Evolutionary conservation across 176 grass and related monocot species (phyloP).

Genomic region (Juncus effusus): DNA sequence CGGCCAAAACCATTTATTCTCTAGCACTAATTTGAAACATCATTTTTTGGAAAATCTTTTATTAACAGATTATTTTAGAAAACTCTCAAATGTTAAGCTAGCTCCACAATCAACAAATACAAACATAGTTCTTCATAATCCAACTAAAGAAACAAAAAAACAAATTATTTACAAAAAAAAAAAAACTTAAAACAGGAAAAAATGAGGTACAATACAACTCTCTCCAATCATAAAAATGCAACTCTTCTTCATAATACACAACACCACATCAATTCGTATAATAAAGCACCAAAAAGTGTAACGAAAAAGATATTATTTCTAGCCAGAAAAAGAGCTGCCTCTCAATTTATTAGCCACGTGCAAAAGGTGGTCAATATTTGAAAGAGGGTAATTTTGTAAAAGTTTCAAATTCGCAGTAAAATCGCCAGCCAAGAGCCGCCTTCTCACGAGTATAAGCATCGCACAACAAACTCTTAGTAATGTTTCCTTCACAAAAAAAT

Average conservation of each 20-base stretch:
- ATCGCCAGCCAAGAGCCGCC: conserved; percentile 83
- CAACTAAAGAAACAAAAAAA: too few relatives aligned
- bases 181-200: background rate
- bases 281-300: conserved; percentile 7
- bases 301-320: background rate
- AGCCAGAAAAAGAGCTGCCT: conserved; percentile 27
- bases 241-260: conserved; percentile 21
- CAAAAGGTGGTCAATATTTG: conserved; percentile 72
- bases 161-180: background rate
- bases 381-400: conserved; percentile 78
- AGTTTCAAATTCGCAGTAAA: conserved; percentile 99
- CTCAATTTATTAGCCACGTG: conserved; percentile 94
- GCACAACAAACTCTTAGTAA: conserved; percentile 83
- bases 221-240: conserved; percentile 12
- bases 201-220: conserved; percentile 7
- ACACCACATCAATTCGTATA: conserved; percentile 9
- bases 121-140: too few relatives aligned
- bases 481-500: conserved; percentile 52
- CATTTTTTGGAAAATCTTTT: too few relatives aligned
- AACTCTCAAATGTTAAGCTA: too few relatives aligned
- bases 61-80: too few relatives aligned
- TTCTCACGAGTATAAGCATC: conserved; percentile 93
- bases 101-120: too few relatives aligned
- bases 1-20: too few relatives aligned
- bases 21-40: too few relatives aligned